A percentile compares a stretch with the other conserved stretches of the same genome.
Conservation (phyloP, 768 basidiomycete species). For the Cubamyces lactineus region DNA sequence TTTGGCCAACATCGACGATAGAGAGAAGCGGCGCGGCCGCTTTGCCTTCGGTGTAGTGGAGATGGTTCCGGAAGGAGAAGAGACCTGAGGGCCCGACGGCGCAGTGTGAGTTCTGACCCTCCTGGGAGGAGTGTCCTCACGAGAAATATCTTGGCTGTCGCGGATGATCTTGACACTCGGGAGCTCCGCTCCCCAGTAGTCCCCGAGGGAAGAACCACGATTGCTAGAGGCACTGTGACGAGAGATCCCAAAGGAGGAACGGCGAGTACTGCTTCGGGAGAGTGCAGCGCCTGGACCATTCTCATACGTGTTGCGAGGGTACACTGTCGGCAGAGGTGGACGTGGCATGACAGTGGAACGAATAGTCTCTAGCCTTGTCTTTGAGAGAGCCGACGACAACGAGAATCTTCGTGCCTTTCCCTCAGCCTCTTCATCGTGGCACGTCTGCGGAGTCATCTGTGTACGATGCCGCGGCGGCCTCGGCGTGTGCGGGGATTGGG, state of each 20-base stretch:
- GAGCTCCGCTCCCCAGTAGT: slow-evolving; percentile 19
- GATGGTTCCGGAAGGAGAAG: neutral
- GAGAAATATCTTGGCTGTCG: neutral
- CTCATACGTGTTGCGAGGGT: neutral
- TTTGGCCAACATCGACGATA: slow-evolving; percentile 30
- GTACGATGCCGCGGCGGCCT: slow-evolving; percentile 16
- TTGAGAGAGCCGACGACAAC: slow-evolving; percentile 27
- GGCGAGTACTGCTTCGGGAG: neutral
- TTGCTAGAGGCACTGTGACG: neutral
- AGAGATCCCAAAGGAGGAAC: neutral
- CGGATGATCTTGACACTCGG: slow-evolving; percentile 4
- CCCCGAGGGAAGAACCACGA: neutral
- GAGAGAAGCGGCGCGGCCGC: slow-evolving; percentile 32
- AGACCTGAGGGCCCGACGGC: slow-evolving; percentile 2
- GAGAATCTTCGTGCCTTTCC: slow-evolving; percentile 25
- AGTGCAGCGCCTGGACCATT: neutral
- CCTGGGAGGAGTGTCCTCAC: neutral
- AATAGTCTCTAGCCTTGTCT: slow-evolving; percentile 24
- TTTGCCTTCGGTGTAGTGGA: slow-evolving; percentile 8
- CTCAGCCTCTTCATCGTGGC: neutral
- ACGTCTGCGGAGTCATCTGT: slow-evolving; percentile 19
- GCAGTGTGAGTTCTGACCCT: slow-evolving; percentile 10
- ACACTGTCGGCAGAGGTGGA: slow-evolving; percentile 27
- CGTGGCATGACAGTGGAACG: slow-evolving; percentile 29
- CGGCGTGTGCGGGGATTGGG: slow-evolving; percentile 8